Base-by-base conservation (phyloP, 768 basidiomycete genomes). In the Dentipellis sp. region DNA sequence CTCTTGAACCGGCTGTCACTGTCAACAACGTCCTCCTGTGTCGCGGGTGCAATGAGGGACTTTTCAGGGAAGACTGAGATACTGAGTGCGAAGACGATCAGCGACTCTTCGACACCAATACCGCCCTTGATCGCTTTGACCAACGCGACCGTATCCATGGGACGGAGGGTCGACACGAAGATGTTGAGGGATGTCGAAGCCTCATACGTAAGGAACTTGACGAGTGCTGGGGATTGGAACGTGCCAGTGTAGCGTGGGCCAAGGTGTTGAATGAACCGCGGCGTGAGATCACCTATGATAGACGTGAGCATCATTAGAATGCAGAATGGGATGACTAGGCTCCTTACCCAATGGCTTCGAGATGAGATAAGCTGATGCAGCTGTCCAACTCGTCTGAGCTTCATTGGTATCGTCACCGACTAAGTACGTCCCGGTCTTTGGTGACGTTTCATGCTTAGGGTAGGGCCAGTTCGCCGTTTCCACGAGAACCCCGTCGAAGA, bases 101-200 rank as follows among this genome's bases (percentile, higher is more conserved):
- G 66, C 11, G 66, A 46, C 54, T 78, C 75, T 21, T 60, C 60
- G 51, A 80, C 64, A 11, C 76, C 74, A 57, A 77, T 64, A 4
- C 80, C 77, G 46, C 79, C 72, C 50, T 73, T 74, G 35, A 84
- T 70, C 11, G 75, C 78, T 57, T 78, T 80, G 55, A 81, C 66
- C 12, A 84, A 69, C 1, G 74, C 68, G 1, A 61, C 61, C 23
- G 66, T 55, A 12, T 74, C 66, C 3, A 69, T 62, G 6, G 67
- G 59, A 11, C 74, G 70, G 42, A 76, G 64, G 37, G 72, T 77
- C 35, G 76, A 74, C 16, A 94, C 71, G 61, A 83, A 82, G 75
- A 93, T 88, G 65, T 88, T 91, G 53, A 93, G 74, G 0, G 89
- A 89, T 0, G 91, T 90, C 4, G 86, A 81, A 0, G 88, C 87